Conservation (phyloP, 2,329 filamentous ascomycete species). For the Ophiostoma sp. region DNA sequence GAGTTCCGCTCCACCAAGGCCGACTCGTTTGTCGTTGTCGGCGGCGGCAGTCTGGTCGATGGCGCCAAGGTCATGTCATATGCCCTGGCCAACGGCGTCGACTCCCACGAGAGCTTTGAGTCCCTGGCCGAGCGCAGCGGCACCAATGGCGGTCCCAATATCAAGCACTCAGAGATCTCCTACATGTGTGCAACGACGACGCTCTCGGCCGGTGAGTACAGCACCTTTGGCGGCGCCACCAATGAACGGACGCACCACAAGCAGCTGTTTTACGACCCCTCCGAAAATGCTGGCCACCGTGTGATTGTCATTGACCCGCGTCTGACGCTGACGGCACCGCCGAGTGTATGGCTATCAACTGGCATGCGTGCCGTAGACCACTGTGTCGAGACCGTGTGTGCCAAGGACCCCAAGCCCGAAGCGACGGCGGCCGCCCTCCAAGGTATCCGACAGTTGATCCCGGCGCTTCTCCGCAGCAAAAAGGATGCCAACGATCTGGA, state of each 20-base stretch:
- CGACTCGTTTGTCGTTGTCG: constrained; percentile 30
- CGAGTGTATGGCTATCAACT: constrained; percentile 56
- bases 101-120: constrained; percentile 26
- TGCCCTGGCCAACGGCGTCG: constrained; percentile 30
- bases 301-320: constrained; percentile 54
- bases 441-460: constrained; percentile 45
- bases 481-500: constrained; percentile 39
- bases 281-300: constrained; percentile 40
- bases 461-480: constrained; percentile 45
- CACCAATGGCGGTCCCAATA: neutral
- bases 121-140: constrained; percentile 9
- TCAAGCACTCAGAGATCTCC: constrained; percentile 27
- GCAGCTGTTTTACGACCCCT: constrained; percentile 33
- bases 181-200: constrained; percentile 31
- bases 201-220: constrained; percentile 33
- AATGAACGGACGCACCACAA: constrained; percentile 31
- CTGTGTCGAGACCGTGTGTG: constrained; percentile 57
- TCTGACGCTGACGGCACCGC: constrained; percentile 49
- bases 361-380: constrained; percentile 59
- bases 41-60: constrained; percentile 31
- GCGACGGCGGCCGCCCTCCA: constrained; percentile 34
- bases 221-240: constrained; percentile 31
- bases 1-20: constrained; percentile 25
- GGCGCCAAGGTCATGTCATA: constrained; percentile 30
- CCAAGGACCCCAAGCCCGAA: constrained; percentile 40